Evolutionary conservation across 345 rosid genomes (phyloP), one percentile per base, ranked within the genome.

Genomic region (Heritiera littoralis): DNA sequence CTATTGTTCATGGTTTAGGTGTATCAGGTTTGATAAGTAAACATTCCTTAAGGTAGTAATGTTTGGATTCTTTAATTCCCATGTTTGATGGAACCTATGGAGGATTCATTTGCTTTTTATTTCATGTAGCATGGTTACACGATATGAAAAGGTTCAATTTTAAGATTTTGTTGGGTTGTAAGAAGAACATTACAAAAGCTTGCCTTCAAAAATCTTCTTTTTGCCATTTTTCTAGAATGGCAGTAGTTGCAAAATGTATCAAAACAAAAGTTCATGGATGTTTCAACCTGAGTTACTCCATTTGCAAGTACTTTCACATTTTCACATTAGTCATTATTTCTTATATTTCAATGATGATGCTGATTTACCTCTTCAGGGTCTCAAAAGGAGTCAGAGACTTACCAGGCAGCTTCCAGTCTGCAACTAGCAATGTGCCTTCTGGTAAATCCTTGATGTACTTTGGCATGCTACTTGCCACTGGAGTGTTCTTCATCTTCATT

Each of bases 371-470:
- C 45, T 76, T 77, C 84, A 89, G 92, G 81, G 87, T 89, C 35
- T 87, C 91, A 1, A 86, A 90, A 86, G 96, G 93, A 54, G 89
- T 89, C 30, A 89, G 87, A 81, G 88, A 84, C 30, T 61, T 92
- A 23, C 89, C 92, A 0, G 95, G 93, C 58, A 92, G 32, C 78
- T 81, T 90, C 66, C 88, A 89, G 76, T 87, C 91, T 78, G 84
- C 90, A 3, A 85, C 88, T 18, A 90, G 88, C 66, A 83, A 67
- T 82, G 86, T 90, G 8, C 89, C 89, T 78, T 92, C 93, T 3
- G 93, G 91, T 76, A 90, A 85, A 82, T 83, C 92, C 48, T 63
- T 92, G 3, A 61, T 90, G 85, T 92, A 89, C 32, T 92, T 90
- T 14, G 88, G 89, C 28, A 7, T 89, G 46, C 82, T 92, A 18